Conservation (phyloP, 2,329 filamentous ascomycete genomes). For the Chlorencoelia australis region DNA sequence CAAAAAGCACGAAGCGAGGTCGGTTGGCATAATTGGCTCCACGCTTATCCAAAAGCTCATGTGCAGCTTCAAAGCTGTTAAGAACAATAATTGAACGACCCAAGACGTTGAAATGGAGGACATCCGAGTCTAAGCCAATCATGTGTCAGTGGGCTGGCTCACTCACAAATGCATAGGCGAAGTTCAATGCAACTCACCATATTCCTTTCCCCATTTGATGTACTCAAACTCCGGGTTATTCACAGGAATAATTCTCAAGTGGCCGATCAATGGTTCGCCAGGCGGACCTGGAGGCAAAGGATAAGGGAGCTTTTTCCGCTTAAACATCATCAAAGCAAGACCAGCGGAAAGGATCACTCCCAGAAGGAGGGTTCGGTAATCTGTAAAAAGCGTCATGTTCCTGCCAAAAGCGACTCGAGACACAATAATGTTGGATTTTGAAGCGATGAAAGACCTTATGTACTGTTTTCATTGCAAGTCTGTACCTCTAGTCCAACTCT, state of each 20-base stretch:
- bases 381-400: background rate
- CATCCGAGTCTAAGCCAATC: slow-evolving; percentile 12
- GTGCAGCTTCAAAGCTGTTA: slow-evolving; percentile 33
- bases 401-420: background rate
- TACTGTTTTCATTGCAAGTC: no score
- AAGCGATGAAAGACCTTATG: no score
- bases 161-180: no score
- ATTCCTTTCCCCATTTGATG: slow-evolving; percentile 18
- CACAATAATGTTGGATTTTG: background rate
- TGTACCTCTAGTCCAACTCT: no score
- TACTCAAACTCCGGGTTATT: slow-evolving; percentile 17
- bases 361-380: background rate
- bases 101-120: slow-evolving; percentile 16
- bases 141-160: background rate
- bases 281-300: slow-evolving; percentile 21
- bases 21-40: slow-evolving; percentile 36
- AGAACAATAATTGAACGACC: slow-evolving; percentile 32
- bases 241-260: slow-evolving; percentile 17
- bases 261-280: slow-evolving; percentile 18
- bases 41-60: slow-evolving; percentile 36
- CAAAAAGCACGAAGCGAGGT: slow-evolving; percentile 32
- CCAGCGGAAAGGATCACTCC: background rate
- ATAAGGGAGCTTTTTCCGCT: slow-evolving; percentile 6
- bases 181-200: slow-evolving; percentile 8
- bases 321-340: background rate